Conservation (phyloP, 805 yeast species). For the Grigorovia transvaalensis region DNA sequence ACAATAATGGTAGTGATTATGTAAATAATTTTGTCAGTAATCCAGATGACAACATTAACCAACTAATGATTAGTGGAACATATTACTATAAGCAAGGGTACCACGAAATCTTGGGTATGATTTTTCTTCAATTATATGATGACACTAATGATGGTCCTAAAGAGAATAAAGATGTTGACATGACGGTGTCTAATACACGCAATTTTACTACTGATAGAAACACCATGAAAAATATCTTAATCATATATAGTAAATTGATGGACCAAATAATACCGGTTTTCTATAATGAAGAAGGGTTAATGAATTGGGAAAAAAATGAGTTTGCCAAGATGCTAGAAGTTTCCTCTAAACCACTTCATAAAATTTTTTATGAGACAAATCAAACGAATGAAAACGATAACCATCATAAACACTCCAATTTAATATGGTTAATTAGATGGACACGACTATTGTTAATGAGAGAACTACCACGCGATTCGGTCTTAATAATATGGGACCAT, state of each 20-base stretch:
- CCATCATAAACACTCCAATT: conserved; percentile 8
- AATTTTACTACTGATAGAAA: too few species aligned
- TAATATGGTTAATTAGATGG: conserved; percentile 29
- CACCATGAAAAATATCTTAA: conserved; percentile 8
- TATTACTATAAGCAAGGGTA: conserved; percentile 24
- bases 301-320: conserved; percentile 17
- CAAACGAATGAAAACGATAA: neutral
- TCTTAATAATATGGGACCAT: conserved; percentile 26
- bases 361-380: conserved; percentile 6
- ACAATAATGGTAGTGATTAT: too few species aligned
- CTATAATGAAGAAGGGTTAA: conserved; percentile 17
- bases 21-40: neutral
- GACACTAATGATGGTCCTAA: conserved; percentile 4
- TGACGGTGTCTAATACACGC: too few species aligned
- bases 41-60: neutral
- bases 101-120: conserved; percentile 24
- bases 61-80: neutral
- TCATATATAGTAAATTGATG: conserved; percentile 22
- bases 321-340: conserved; percentile 16
- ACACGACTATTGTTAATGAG: conserved; percentile 23
- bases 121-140: conserved; percentile 18
- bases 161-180: too few species aligned
- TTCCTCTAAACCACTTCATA: conserved; percentile 13
- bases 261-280: conserved; percentile 16
- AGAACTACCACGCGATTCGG: conserved; percentile 19